These are phyloP conservation scores for Cladosporium austrohemisphaericum DNA, from an alignment of 2,329 filamentous ascomycete species.

Conservation along the genomic window DNA sequence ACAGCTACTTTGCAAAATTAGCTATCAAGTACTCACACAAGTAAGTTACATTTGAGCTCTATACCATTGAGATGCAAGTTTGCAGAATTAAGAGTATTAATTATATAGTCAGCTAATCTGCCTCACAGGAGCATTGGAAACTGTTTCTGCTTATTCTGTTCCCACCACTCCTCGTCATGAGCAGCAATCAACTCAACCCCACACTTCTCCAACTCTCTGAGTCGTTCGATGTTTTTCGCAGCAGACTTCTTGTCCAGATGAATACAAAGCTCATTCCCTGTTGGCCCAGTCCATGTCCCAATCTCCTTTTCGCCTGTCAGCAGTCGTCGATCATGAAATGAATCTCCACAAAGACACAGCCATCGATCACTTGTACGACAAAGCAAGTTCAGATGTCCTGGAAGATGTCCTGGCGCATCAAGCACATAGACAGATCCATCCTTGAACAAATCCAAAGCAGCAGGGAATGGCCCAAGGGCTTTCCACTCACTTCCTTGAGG, in stretches of 20 bases:
- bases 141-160: slow-evolving; percentile 23
- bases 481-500: slow-evolving; percentile 36
- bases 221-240: slow-evolving; percentile 39
- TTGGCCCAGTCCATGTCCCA: slow-evolving; percentile 47
- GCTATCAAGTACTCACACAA: no score
- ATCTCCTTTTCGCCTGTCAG: slow-evolving; percentile 51
- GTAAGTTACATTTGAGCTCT: no score
- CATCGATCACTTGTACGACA: slow-evolving; percentile 41
- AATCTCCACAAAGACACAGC: slow-evolving; percentile 52
- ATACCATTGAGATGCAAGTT: no score
- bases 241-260: slow-evolving; percentile 49
- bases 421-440: slow-evolving; percentile 48
- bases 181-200: slow-evolving; percentile 49
- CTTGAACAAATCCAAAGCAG: slow-evolving; percentile 45
- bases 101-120: no score
- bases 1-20: no score
- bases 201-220: slow-evolving; percentile 35
- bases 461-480: slow-evolving; percentile 43
- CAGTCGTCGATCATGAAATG: slow-evolving; percentile 52
- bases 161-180: slow-evolving; percentile 49
- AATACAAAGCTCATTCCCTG: slow-evolving; percentile 46
- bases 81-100: no score
- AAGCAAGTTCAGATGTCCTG: slow-evolving; percentile 51
- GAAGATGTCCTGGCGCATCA: slow-evolving; percentile 50
- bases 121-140: slow-evolving; percentile 21